Evolutionary conservation across 2,329 filamentous ascomycete genomes (phyloP).

Genomic region (Talaromyces amestolkiae): DNA sequence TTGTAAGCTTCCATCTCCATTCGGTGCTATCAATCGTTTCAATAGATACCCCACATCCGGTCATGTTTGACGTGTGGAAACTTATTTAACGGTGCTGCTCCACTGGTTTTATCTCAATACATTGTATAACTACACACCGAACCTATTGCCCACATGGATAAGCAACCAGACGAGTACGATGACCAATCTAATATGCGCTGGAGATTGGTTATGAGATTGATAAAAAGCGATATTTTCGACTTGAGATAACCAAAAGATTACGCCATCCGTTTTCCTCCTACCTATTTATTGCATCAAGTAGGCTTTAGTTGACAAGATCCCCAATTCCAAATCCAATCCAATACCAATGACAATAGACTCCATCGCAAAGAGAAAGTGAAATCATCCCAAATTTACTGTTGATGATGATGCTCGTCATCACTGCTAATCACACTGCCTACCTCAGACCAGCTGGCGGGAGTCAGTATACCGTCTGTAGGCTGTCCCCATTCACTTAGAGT

Average conservation of each 20-base stretch:
- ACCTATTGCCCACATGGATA: no score
- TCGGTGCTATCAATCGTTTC: no score
- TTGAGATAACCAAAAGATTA: background rate
- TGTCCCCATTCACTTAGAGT: constrained; percentile 40
- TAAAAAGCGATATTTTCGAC: background rate
- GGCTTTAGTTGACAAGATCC: background rate
- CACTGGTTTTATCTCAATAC: no score
- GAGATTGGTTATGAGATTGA: background rate
- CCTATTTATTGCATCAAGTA: background rate
- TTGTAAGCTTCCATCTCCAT: no score
- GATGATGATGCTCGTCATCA: constrained; percentile 32
- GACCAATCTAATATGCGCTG: no score
- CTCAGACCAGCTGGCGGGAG: constrained; percentile 46
- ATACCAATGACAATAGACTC: background rate
- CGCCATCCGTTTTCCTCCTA: background rate
- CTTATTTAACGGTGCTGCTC: no score
- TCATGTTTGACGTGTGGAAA: no score
- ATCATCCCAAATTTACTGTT: background rate
- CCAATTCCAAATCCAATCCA: background rate
- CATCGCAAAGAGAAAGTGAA: background rate
- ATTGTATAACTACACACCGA: no score
- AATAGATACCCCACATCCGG: no score
- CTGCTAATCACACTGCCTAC: constrained; percentile 45
- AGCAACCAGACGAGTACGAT: no score
- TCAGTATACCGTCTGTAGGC: constrained; percentile 32